Conservation (phyloP, 2,329 filamentous ascomycete species). For the Chaetomiaceae sp. region DNA sequence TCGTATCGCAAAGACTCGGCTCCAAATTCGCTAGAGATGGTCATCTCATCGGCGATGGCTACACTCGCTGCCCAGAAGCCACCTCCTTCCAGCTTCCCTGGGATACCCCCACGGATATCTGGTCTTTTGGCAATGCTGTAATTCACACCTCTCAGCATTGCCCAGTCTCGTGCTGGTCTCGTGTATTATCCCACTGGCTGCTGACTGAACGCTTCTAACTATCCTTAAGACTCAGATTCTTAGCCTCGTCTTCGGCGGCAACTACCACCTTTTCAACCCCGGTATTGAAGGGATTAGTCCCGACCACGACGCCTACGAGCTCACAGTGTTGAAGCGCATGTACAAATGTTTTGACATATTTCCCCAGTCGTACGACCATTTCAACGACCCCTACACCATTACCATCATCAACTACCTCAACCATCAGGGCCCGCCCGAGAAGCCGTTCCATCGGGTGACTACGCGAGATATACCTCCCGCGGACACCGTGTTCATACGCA, state of each 20-base stretch:
- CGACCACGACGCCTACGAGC: conserved; percentile 22
- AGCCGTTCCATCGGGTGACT: conserved; percentile 19
- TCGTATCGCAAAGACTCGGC: conserved; percentile 19
- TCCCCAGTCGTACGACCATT: conserved; percentile 16
- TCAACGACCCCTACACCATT: conserved; percentile 17
- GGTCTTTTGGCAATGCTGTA: conserved; percentile 25
- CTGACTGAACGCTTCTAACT: no score
- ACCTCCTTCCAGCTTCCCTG: conserved; percentile 22
- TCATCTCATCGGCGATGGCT: conserved; percentile 21
- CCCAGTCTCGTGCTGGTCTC: no score
- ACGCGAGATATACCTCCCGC: conserved; percentile 21
- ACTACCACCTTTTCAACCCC: conserved; percentile 25
- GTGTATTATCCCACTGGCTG: no score
- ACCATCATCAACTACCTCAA: conserved; percentile 21
- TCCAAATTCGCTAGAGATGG: conserved; percentile 22
- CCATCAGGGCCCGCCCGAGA: conserved; percentile 17
- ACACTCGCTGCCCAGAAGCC: conserved; percentile 25
- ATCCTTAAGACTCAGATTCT: conserved; percentile 21
- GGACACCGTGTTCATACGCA: conserved; percentile 23
- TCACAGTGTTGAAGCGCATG: conserved; percentile 24
- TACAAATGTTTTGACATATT: conserved; percentile 24
- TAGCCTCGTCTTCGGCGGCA: conserved; percentile 24
- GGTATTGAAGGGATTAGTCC: conserved; percentile 14
- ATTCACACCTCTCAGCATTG: no score
- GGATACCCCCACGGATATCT: conserved; percentile 24